Percentiles rank a stretch among this genome's conserved stretches.
Conservation (phyloP, 2,329 filamentous ascomycete species). For the Microascus cirrosus region DNA sequence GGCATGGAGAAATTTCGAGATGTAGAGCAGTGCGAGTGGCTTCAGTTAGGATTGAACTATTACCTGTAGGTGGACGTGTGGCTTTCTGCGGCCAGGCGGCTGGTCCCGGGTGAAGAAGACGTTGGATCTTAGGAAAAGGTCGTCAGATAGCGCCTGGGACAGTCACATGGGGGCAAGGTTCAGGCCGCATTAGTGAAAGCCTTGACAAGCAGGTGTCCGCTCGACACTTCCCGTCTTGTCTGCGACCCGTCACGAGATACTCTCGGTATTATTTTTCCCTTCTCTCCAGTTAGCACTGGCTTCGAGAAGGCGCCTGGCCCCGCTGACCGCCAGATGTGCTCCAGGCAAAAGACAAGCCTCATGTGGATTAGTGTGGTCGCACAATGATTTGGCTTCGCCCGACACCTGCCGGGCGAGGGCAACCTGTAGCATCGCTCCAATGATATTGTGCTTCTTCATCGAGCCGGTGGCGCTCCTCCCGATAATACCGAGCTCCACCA, state of each 20-base stretch:
- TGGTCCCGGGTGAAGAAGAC: no score
- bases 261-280: neutral
- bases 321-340: neutral
- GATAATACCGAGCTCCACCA: no score
- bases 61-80: constrained; percentile 14
- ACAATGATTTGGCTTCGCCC: neutral
- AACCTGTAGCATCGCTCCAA: neutral
- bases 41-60: constrained; percentile 25
- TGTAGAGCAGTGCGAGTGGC: constrained; percentile 31
- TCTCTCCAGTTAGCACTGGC: neutral
- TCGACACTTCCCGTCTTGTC: no score
- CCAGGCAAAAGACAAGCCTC: neutral
- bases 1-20: constrained; percentile 26
- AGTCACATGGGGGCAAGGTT: no score
- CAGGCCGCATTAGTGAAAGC: no score
- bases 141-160: no score
- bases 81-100: neutral
- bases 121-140: no score
- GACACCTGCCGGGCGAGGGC: neutral
- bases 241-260: no score
- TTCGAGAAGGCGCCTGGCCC: neutral
- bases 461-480: no score
- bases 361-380: neutral
- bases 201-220: no score
- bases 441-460: no score